Conservation (phyloP, 31 red algal species). For the Endocladia muricata region DNA sequence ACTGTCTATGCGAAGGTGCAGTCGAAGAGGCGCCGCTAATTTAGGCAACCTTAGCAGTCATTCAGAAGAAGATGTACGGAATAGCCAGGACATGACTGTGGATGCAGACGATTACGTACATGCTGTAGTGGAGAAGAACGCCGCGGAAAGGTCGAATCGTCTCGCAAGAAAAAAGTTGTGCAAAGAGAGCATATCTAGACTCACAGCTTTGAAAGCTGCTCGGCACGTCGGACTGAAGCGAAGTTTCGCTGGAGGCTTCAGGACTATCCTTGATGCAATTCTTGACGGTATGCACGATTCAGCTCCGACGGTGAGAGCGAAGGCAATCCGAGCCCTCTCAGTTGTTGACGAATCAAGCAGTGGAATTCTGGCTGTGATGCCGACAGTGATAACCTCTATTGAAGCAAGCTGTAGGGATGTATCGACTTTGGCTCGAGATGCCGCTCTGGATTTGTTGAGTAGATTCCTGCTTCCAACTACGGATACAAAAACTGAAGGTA, state of each 20-base stretch:
- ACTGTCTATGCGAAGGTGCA: slow-evolving; percentile 6
- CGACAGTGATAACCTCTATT: slow-evolving; percentile 41
- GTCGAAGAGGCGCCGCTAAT: too few relatives aligned
- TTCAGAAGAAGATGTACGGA: neutral
- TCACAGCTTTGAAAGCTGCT: slow-evolving; percentile 32
- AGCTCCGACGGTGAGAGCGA: slow-evolving; percentile 62
- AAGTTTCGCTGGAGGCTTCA: slow-evolving; percentile 37
- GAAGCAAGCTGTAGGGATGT: slow-evolving; percentile 72
- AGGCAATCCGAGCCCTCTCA: slow-evolving; percentile 70
- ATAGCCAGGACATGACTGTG: slow-evolving; percentile 20
- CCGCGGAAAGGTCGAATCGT: slow-evolving; percentile 10
- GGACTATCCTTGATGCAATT: slow-evolving; percentile 60
- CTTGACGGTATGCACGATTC: slow-evolving; percentile 52
- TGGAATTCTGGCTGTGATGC: slow-evolving; percentile 16
- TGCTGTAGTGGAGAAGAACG: neutral
- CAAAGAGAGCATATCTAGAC: slow-evolving; percentile 21
- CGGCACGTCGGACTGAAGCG: slow-evolving; percentile 36
- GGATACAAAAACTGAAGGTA: neutral
- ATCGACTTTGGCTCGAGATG: slow-evolving; percentile 66
- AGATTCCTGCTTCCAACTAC: slow-evolving; percentile 21
- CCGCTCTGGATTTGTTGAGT: slow-evolving; percentile 67
- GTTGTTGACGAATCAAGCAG: slow-evolving; percentile 33
- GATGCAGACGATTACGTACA: slow-evolving; percentile 18
- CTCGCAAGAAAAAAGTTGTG: slow-evolving; percentile 11
- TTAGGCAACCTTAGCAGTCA: neutral